phyloP scores from a whole-genome alignment of 2,329 filamentous ascomycete species.

The Hymenotorrendiella dingleyae region DNA sequence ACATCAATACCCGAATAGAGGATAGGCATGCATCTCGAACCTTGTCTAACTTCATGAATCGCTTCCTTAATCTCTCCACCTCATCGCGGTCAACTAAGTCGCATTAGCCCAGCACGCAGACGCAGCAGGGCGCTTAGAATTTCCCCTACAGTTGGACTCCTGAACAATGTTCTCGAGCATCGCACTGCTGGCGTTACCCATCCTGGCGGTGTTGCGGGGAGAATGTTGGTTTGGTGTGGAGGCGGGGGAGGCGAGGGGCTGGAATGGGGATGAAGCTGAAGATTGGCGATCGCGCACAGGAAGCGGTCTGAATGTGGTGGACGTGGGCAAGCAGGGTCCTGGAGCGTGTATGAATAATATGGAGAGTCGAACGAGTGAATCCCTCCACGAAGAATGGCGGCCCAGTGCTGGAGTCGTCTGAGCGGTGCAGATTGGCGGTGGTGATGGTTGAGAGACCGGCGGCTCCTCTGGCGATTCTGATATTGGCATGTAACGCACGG shows the following conservation, averaged over 20 bases:
- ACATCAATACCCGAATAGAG: not conserved
- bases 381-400: not conserved
- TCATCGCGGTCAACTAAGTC: conserved; percentile 87
- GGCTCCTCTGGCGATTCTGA: not conserved
- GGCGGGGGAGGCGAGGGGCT: too few relatives aligned
- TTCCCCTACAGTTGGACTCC: conserved; percentile 78
- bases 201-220: conserved; percentile 31
- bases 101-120: conserved; percentile 9
- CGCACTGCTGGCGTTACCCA: conserved; percentile 64
- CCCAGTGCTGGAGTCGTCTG: not conserved
- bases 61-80: conserved; percentile 89
- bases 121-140: conserved; percentile 7
- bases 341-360: too few relatives aligned
- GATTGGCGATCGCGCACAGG: too few relatives aligned
- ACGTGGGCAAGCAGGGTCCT: too few relatives aligned
- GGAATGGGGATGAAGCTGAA: too few relatives aligned
- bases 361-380: too few relatives aligned
- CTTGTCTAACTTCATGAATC: conserved; percentile 99
- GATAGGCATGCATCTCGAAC: conserved; percentile 51
- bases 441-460: not conserved
- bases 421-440: not conserved
- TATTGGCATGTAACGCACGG: not conserved
- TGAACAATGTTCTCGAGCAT: conserved; percentile 95
- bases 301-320: too few relatives aligned
- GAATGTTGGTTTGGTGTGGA: too few relatives aligned